Percentiles rank a stretch among this genome's conserved stretches.
These are phyloP conservation scores for Monilinia aucupariae DNA, from an alignment of 2,329 filamentous ascomycete genomes.

Conservation along the genomic window DNA sequence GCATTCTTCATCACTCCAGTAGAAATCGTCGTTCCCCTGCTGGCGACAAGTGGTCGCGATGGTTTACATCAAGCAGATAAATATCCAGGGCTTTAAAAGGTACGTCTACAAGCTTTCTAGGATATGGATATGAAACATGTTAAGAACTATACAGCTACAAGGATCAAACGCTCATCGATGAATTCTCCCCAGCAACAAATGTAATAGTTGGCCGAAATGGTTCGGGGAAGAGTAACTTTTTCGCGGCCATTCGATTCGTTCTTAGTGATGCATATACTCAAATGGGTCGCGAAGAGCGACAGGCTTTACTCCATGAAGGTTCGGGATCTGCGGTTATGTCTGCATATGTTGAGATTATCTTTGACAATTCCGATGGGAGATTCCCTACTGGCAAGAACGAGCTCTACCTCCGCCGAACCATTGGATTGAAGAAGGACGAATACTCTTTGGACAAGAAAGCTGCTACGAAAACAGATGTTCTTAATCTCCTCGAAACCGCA, in stretches of 20 bases:
- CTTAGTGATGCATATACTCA: slow-evolving; percentile 96
- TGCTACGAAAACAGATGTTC: slow-evolving; percentile 87
- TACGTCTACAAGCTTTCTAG: slow-evolving; percentile 38
- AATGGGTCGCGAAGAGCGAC: slow-evolving; percentile 91
- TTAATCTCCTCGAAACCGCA: slow-evolving; percentile 90
- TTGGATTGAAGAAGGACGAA: slow-evolving; percentile 96
- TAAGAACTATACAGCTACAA: slow-evolving; percentile 68
- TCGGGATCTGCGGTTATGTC: slow-evolving; percentile 98
- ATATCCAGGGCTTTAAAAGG: slow-evolving; percentile 99
- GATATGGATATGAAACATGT: slow-evolving; percentile 18
- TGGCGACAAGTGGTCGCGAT: slow-evolving; percentile 31
- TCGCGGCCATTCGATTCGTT: slow-evolving; percentile 96
- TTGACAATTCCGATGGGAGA: slow-evolving; percentile 94
- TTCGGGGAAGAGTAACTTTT: slow-evolving; percentile 99
- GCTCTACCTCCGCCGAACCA: slow-evolving; percentile 84
- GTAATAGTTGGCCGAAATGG: slow-evolving; percentile 99
- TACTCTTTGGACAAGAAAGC: slow-evolving; percentile 97
- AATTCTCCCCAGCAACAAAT: slow-evolving; percentile 95
- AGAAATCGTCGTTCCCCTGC: slow-evolving; percentile 19
- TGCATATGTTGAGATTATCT: slow-evolving; percentile 98
- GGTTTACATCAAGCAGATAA: slow-evolving; percentile 99
- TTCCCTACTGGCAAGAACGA: slow-evolving; percentile 92
- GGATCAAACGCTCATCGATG: slow-evolving; percentile 97
- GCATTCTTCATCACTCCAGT: slow-evolving; percentile 8
- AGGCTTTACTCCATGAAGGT: slow-evolving; percentile 94